Percentiles rank a stretch among this genome's conserved stretches.
Evolutionary conservation across 2,329 filamentous ascomycete species (phyloP).

Genomic region (Calonectria leucothoes): DNA sequence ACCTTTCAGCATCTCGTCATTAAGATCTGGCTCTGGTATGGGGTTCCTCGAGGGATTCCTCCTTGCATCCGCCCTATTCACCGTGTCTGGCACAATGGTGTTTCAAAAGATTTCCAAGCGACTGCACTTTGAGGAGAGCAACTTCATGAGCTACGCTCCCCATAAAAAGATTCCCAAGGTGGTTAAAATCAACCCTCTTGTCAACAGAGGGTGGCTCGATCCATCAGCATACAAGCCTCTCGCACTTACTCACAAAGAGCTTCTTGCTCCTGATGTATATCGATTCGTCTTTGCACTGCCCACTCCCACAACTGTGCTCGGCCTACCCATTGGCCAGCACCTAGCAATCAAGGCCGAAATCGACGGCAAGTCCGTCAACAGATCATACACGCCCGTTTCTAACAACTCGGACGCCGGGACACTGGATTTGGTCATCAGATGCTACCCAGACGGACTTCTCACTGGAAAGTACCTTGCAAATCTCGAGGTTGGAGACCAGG

Average conservation of each 20-base stretch:
- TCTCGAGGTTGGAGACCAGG: slow-evolving; percentile 60
- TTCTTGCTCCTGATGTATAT: slow-evolving; percentile 57
- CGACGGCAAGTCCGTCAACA: slow-evolving; percentile 56
- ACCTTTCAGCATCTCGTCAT: neutral
- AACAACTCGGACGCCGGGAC: slow-evolving; percentile 61
- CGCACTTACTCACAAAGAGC: slow-evolving; percentile 53
- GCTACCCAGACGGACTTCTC: slow-evolving; percentile 63
- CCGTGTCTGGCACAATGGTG: neutral
- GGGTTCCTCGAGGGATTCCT: neutral
- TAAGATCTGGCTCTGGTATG: neutral
- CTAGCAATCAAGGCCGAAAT: slow-evolving; percentile 62
- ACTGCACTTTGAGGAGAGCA: slow-evolving; percentile 29
- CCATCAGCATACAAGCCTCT: slow-evolving; percentile 60
- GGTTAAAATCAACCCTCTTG: neutral
- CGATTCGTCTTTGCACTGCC: slow-evolving; percentile 62
- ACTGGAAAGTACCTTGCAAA: slow-evolving; percentile 60
- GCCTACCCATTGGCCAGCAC: slow-evolving; percentile 68
- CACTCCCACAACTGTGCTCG: slow-evolving; percentile 55
- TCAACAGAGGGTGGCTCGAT: slow-evolving; percentile 59
- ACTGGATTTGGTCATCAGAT: slow-evolving; percentile 63
- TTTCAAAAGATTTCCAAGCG: neutral
- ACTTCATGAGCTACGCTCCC: slow-evolving; percentile 34
- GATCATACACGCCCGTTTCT: slow-evolving; percentile 67
- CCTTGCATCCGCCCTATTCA: neutral
- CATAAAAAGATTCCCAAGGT: slow-evolving; percentile 50